Conservation (phyloP, 1,284 basidiomycete genomes). For the Naganishia cerealis region DNA sequence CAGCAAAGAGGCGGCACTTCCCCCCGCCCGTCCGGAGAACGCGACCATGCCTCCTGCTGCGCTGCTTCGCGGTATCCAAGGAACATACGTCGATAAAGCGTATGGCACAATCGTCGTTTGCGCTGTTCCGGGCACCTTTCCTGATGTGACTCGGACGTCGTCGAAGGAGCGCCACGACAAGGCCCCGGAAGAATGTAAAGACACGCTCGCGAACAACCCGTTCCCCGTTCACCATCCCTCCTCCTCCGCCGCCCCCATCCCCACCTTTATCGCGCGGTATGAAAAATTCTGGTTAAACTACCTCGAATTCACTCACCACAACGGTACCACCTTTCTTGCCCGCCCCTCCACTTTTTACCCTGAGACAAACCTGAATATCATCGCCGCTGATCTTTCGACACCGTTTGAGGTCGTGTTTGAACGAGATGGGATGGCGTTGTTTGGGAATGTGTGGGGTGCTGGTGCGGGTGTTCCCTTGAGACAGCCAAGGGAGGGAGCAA, state of each 20-base stretch:
- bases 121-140: not conserved
- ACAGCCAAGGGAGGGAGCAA: not conserved
- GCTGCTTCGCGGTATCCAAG: constrained; percentile 13
- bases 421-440: not conserved
- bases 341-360: not conserved
- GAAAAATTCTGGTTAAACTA: constrained; percentile 36
- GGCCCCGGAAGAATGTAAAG: not conserved
- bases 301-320: constrained; percentile 39
- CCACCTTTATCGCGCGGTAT: constrained; percentile 31
- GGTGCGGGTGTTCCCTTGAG: not conserved
- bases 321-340: constrained; percentile 36
- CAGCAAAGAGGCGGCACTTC: not conserved
- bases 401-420: constrained; percentile 10
- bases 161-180: not conserved
- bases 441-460: constrained; percentile 11
- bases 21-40: not conserved
- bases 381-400: constrained; percentile 10
- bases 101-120: constrained; percentile 33
- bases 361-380: constrained; percentile 7
- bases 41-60: not conserved
- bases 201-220: constrained; percentile 5
- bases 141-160: not conserved
- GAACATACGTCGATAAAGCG: constrained; percentile 27
- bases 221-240: not conserved
- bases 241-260: not conserved